Conservation (phyloP, 2,329 filamentous ascomycete species). For the Venturia effusa region DNA sequence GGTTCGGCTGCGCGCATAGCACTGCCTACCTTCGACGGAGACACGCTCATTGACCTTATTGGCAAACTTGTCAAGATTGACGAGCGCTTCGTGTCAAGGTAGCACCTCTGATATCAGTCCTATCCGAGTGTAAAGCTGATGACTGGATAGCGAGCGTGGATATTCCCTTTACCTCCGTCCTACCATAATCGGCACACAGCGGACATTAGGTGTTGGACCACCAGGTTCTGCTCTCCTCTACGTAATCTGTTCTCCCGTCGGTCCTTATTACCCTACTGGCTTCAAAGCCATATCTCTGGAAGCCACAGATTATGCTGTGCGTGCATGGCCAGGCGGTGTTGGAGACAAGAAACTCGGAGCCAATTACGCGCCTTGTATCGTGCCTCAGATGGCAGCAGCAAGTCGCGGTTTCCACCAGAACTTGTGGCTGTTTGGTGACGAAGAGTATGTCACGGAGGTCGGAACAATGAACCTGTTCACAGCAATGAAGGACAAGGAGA, state of each 20-base stretch:
- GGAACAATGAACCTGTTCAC: constrained; percentile 99
- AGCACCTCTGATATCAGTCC: constrained; percentile 17
- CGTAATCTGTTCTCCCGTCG: constrained; percentile 91
- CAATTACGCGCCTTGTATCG: constrained; percentile 97
- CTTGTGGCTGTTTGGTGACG: constrained; percentile 91
- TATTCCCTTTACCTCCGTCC: constrained; percentile 94
- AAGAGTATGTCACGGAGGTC: constrained; percentile 93
- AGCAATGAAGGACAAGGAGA: constrained; percentile 72
- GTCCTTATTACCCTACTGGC: constrained; percentile 94
- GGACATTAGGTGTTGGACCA: constrained; percentile 84
- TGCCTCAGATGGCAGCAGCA: constrained; percentile 89
- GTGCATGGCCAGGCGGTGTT: constrained; percentile 94
- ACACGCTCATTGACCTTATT: constrained; percentile 70
- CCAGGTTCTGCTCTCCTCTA: constrained; percentile 86
- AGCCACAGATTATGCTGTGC: constrained; percentile 91
- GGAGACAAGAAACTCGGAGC: constrained; percentile 97
- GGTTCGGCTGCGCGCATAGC: constrained; percentile 85
- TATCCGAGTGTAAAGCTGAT: not conserved
- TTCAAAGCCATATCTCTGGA: constrained; percentile 96
- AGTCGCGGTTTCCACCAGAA: constrained; percentile 95
- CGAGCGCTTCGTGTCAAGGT: constrained; percentile 77
- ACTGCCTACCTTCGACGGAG: constrained; percentile 70
- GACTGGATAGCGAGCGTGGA: constrained; percentile 43
- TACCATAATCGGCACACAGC: constrained; percentile 94
- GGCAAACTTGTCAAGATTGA: constrained; percentile 70